phyloP scores from a whole-genome alignment of 2,329 filamentous ascomycete species.

The Xylariaceae sp. region DNA sequence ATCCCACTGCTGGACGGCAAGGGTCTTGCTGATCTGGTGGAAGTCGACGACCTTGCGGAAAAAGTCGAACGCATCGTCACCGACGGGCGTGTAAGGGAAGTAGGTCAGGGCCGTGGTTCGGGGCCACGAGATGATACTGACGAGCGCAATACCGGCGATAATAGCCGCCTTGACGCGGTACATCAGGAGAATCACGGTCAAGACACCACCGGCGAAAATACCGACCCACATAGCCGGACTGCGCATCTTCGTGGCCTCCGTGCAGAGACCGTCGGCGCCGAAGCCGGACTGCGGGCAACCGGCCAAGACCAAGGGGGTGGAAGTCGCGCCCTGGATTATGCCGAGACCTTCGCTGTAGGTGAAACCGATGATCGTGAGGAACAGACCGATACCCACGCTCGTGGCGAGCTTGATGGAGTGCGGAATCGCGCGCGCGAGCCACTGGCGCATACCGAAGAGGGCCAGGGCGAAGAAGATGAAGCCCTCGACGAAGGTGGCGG shows the following conservation, averaged over 20 bases:
- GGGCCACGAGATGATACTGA: conserved; percentile 86
- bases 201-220: conserved; percentile 75
- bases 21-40: conserved; percentile 64
- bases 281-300: conserved; percentile 54
- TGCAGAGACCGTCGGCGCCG: conserved; percentile 52
- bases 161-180: conserved; percentile 85
- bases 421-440: conserved; percentile 79
- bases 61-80: conserved; percentile 71
- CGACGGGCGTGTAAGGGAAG: conserved; percentile 67
- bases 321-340: conserved; percentile 61
- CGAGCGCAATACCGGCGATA: conserved; percentile 74
- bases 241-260: conserved; percentile 66
- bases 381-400: conserved; percentile 79
- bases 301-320: conserved; percentile 68
- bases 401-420: conserved; percentile 82
- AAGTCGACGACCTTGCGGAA: conserved; percentile 86
- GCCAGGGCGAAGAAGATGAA: conserved; percentile 79
- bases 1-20: conserved; percentile 70
- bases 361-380: conserved; percentile 68
- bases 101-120: conserved; percentile 70
- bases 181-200: conserved; percentile 76
- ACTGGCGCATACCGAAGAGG: conserved; percentile 75
- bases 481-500: conserved; percentile 83
- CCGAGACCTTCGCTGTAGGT: conserved; percentile 82
- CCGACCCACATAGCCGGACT: conserved; percentile 82